Evolutionary conservation across 176 grass and related monocot species (phyloP), one percentile per base, ranked within the genome.

Genomic region (Urochloa ruziziensis): DNA sequence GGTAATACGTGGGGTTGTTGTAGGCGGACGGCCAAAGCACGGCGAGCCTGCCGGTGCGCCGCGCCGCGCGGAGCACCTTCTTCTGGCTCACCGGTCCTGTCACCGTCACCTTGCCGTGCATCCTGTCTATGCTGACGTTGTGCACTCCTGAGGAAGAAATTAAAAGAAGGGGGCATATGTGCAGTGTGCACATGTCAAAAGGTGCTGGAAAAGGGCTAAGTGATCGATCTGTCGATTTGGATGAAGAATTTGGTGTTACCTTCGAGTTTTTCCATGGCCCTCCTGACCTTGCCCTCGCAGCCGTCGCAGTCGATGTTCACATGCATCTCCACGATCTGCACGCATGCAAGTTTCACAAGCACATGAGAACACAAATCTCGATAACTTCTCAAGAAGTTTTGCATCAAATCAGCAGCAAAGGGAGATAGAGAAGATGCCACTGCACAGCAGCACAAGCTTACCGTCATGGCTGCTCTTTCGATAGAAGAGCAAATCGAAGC

Each of bases 241-340:
- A 6, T 32, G 28, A 49, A 30, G 61, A 39, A 9, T 74, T n/a
- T 43, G 23, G 1, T 67, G 19, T 2, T 49, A 94, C 92, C 95
- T 88, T 68, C 18, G 30, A 95, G 75, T 44, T 74, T 94, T 2
- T 80, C 29, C 33, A 98, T 84, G n/a, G 92, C 63, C 21, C 86
- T 98, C 37, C 70, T 91, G 70, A 98, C 83, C 39, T 93, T 98
- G 65, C 39, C 86, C 71, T 91, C 92, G 70, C 95, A 98, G 25
- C 93, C 95, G 47, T 83, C 69, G 67, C 95, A 98, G 87, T 94
- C 92, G 48, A 95, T 87, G 73, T 85, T 91, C 82, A 93, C 83
- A 51, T 83, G 90, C 86, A 98, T 62, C 87, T 95, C 95, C 53
- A 97, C 84, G 57, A 91, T 86, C 90, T 98, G 65, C 86, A 81